These are phyloP conservation scores for Sugiyamaella sp. DNA, from an alignment of 1,139 yeast species.

Conservation along the genomic window DNA sequence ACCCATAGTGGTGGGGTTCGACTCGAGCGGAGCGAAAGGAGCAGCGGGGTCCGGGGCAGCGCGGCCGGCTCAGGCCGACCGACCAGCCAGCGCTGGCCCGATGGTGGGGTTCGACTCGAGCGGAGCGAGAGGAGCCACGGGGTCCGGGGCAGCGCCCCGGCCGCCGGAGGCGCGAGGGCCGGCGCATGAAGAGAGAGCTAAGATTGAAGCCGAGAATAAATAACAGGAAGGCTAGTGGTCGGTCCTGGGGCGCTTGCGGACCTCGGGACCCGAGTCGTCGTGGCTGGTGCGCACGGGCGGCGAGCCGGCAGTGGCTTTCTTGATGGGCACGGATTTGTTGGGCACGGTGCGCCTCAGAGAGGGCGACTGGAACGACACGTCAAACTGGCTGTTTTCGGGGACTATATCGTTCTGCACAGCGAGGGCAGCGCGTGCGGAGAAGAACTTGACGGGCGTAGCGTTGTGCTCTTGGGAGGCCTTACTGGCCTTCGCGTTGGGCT, in stretches of 20 bases:
- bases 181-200: too few species aligned
- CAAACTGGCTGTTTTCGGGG: constrained; percentile 44
- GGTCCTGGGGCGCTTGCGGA: background rate
- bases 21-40: too few species aligned
- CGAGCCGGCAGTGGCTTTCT: constrained; percentile 18
- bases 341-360: constrained; percentile 57
- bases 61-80: constrained; percentile 1
- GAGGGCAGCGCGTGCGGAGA: constrained; percentile 62
- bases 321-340: constrained; percentile 55
- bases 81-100: too few species aligned
- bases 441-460: constrained; percentile 48
- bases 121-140: background rate
- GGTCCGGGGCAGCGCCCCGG: constrained; percentile 3
- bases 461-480: constrained; percentile 5
- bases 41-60: too few species aligned
- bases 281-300: background rate
- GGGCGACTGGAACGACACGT: constrained; percentile 55
- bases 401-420: constrained; percentile 49
- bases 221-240: background rate
- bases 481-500: constrained; percentile 5
- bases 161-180: background rate
- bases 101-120: background rate
- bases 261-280: background rate
- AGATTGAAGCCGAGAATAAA: too few species aligned
- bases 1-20: too few species aligned